A percentile compares a stretch with the other conserved stretches of the same genome.
Conservation (phyloP, 2,329 filamentous ascomycete species). For the Celoporthe dispersa region DNA sequence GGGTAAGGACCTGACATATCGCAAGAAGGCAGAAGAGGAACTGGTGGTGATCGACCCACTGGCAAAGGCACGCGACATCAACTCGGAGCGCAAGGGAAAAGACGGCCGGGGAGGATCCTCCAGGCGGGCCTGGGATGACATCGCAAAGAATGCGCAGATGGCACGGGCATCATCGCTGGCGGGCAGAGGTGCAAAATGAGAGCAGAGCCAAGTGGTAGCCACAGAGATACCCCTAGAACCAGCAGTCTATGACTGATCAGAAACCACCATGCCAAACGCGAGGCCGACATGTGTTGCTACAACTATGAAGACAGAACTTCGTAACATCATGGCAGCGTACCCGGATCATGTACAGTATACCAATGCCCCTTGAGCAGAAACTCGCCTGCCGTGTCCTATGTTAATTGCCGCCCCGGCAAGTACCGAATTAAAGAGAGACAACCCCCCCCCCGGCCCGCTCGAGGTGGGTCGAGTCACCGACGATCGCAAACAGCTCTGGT, state of each 20-base stretch:
- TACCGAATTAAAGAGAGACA: conserved; percentile 1
- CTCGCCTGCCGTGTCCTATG: background rate
- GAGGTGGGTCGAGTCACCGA: background rate
- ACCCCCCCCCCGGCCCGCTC: background rate
- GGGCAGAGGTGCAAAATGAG: conserved; percentile 60
- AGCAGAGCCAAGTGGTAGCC: background rate
- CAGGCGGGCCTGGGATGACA: conserved; percentile 61
- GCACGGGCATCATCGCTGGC: conserved; percentile 56
- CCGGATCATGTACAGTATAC: background rate
- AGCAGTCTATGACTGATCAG: background rate
- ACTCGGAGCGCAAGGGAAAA: conserved; percentile 65
- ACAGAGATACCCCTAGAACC: conserved; percentile 9
- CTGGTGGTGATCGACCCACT: conserved; percentile 90
- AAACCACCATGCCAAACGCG: background rate
- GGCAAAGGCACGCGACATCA: conserved; percentile 76
- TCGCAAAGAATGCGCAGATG: conserved; percentile 61
- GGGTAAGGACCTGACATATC: conserved; percentile 90
- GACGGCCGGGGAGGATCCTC: conserved; percentile 56
- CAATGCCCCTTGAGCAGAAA: background rate
- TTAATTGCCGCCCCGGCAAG: background rate
- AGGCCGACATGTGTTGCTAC: background rate
- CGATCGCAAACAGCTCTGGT: background rate
- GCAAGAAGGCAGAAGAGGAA: conserved; percentile 88
- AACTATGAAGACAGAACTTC: background rate
- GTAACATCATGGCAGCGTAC: background rate